Percentiles rank a stretch among this genome's conserved stretches.
phyloP scores from a whole-genome alignment of 495 filamentous ascomycete genomes.

The Sabuloglossum arenarium region DNA sequence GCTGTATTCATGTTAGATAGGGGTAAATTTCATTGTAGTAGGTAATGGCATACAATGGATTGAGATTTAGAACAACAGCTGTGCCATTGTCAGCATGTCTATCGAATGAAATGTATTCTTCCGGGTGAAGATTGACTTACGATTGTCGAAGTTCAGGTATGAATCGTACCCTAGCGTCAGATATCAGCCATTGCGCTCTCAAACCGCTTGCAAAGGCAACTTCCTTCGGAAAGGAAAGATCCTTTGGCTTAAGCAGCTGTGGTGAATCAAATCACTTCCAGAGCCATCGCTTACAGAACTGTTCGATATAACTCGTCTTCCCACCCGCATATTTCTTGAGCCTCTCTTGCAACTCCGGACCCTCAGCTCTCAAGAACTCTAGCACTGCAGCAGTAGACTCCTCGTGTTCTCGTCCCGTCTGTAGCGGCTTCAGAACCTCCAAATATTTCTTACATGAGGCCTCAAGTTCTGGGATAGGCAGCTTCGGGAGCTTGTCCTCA shows the following conservation, averaged over 20 bases:
- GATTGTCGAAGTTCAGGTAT: conserved; percentile 93
- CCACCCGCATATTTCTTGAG: conserved; percentile 84
- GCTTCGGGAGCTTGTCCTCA: conserved; percentile 74
- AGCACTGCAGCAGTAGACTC: conserved; percentile 62
- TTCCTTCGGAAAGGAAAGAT: background rate
- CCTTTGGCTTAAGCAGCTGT: background rate
- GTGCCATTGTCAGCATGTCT: conserved; percentile 2
- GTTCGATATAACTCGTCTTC: conserved; percentile 92
- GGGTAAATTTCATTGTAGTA: background rate
- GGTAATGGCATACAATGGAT: conserved; percentile 40
- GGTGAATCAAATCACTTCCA: background rate
- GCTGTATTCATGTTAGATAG: conserved; percentile 5
- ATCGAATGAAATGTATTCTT: background rate
- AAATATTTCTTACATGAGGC: conserved; percentile 62
- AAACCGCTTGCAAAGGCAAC: background rate
- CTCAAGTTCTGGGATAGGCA: conserved; percentile 88
- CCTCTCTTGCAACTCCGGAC: conserved; percentile 67
- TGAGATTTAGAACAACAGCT: conserved; percentile 88
- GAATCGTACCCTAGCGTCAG: conserved; percentile 75
- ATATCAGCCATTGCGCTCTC: background rate
- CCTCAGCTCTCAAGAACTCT: conserved; percentile 73
- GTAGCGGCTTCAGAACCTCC: conserved; percentile 59
- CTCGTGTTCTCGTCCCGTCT: conserved; percentile 58
- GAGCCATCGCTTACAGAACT: conserved; percentile 60
- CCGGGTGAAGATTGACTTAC: conserved; percentile 16